Conservation (phyloP, 371 early-diverging fungal species). For the Mucor lusitanicus region DNA sequence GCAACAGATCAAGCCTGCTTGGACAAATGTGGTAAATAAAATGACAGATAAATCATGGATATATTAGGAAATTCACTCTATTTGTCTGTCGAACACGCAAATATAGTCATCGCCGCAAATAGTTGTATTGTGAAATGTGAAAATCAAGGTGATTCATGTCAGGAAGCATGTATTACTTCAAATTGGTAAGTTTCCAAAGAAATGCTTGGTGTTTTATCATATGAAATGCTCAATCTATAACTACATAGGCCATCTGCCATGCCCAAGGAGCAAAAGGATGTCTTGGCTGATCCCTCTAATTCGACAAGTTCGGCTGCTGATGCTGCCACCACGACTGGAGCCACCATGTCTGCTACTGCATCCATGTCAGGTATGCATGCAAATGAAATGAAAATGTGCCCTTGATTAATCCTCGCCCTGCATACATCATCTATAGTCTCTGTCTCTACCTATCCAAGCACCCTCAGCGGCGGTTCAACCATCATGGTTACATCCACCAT, state of each 20-base stretch:
- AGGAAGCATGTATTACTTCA: constrained; percentile 15
- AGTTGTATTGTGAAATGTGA: constrained; percentile 22
- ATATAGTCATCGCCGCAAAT: constrained; percentile 25
- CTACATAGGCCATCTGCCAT: constrained; percentile 13
- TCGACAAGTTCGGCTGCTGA: not conserved
- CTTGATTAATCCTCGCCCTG: not conserved
- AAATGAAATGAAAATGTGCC: too few species aligned
- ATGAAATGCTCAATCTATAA: not conserved
- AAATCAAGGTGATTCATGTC: constrained; percentile 13
- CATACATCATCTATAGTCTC: not conserved
- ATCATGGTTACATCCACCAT: not conserved
- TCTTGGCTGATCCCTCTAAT: not conserved
- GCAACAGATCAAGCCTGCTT: constrained; percentile 20
- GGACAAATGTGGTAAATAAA: constrained; percentile 30
- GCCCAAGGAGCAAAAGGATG: not conserved
- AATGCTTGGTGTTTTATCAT: not conserved
- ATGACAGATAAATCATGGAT: not conserved
- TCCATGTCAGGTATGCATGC: not conserved
- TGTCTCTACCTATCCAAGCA: not conserved
- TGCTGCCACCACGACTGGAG: not conserved
- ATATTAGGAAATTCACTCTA: not conserved
- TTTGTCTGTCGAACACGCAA: not conserved
- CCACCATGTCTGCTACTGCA: not conserved
- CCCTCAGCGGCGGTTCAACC: constrained; percentile 2
- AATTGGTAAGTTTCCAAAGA: constrained; percentile 16